A percentile compares a stretch with the other conserved stretches of the same genome.
These are phyloP conservation scores for Tricladium varicosporioides DNA, from an alignment of 2,329 filamentous ascomycete species.

Conservation along the genomic window DNA sequence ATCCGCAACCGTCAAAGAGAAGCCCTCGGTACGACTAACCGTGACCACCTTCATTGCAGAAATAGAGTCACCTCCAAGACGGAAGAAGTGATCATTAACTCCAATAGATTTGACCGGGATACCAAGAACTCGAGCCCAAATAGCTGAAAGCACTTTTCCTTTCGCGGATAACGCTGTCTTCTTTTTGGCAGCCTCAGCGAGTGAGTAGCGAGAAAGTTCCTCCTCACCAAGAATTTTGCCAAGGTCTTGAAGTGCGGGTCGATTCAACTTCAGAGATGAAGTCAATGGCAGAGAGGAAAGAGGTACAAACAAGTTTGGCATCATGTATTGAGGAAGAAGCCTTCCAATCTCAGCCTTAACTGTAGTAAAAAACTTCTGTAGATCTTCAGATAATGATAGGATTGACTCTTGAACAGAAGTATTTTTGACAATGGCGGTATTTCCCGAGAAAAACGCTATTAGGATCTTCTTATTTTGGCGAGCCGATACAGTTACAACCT, in stretches of 20 bases:
- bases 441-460: not conserved
- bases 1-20: constrained; percentile 39
- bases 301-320: constrained; percentile 31
- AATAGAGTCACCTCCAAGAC: constrained; percentile 35
- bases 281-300: constrained; percentile 29
- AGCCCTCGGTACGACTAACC: constrained; percentile 24
- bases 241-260: constrained; percentile 33
- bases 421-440: not conserved
- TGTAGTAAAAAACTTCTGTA: not conserved
- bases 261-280: constrained; percentile 32
- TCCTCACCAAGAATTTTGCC: not conserved
- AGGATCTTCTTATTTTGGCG: not conserved
- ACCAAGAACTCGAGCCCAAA: constrained; percentile 7
- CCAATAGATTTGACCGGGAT: constrained; percentile 11
- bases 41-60: constrained; percentile 43
- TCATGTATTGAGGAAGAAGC: constrained; percentile 33
- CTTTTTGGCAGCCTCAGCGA: not conserved
- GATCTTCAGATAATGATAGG: not conserved
- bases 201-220: not conserved
- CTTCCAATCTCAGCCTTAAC: constrained; percentile 25
- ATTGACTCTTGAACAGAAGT: not conserved
- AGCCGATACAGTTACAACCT: not conserved
- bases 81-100: constrained; percentile 37
- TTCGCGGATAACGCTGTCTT: not conserved
- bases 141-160: constrained; percentile 6